Conservation (phyloP, 1,284 basidiomycete genomes). For the Cutaneotrichosporon sp. region DNA sequence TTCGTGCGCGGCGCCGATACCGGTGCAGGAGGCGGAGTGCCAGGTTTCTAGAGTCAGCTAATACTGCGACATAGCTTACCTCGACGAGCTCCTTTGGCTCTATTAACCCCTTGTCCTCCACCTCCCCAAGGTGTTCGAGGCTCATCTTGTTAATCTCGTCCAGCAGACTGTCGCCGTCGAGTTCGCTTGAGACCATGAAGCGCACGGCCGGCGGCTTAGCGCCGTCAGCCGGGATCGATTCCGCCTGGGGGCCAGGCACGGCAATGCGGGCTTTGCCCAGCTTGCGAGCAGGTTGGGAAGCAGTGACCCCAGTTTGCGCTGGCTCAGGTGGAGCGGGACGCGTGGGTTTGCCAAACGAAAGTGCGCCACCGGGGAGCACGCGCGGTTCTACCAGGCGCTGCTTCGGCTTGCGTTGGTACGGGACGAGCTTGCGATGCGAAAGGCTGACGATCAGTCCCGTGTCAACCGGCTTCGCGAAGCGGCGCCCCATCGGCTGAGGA, state of each 20-base stretch:
- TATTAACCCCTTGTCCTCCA: constrained; percentile 27
- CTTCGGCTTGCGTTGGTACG: constrained; percentile 43
- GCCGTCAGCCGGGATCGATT: neutral
- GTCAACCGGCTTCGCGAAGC: constrained; percentile 33
- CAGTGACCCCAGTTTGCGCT: neutral
- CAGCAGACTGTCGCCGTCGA: constrained; percentile 51
- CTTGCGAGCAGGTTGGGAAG: neutral
- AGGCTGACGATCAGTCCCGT: constrained; percentile 40
- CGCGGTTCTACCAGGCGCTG: constrained; percentile 10
- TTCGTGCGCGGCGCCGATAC: constrained; percentile 20
- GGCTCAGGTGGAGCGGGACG: constrained; percentile 1
- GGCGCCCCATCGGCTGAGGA: constrained; percentile 36
- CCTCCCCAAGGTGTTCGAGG: constrained; percentile 46
- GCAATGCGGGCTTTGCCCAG: constrained; percentile 3
- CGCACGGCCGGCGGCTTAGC: constrained; percentile 26
- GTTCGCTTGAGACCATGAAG: constrained; percentile 53
- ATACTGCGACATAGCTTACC: constrained; percentile 21
- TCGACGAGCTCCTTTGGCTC: constrained; percentile 25
- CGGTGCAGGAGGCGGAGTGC: constrained; percentile 34
- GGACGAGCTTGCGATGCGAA: constrained; percentile 35
- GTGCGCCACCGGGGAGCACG: neutral
- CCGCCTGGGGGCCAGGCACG: neutral
- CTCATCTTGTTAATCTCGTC: constrained; percentile 54
- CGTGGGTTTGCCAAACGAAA: neutral
- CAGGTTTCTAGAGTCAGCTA: constrained; percentile 29